Conservation (phyloP, 2,329 filamentous ascomycete species). For the Cercospora canescens region DNA sequence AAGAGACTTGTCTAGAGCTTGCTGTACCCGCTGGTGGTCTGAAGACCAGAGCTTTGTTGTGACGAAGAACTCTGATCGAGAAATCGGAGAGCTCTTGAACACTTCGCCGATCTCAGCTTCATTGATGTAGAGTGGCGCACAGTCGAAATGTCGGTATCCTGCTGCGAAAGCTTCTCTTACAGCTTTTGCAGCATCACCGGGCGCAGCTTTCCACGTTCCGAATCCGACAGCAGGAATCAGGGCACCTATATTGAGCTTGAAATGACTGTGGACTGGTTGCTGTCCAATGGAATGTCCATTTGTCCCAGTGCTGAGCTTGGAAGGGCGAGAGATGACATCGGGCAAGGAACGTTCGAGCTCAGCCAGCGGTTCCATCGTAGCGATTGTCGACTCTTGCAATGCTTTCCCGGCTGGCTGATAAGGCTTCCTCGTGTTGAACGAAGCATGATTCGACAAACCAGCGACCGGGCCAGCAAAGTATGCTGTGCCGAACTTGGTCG, state of each 20-base stretch:
- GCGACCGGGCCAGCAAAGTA: slow-evolving; percentile 62
- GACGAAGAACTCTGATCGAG: slow-evolving; percentile 31
- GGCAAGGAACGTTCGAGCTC: too few species aligned
- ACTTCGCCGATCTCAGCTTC: slow-evolving; percentile 30
- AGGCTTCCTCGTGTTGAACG: slow-evolving; percentile 61
- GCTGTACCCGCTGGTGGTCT: slow-evolving; percentile 42
- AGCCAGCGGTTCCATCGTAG: too few species aligned
- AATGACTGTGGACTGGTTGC: slow-evolving; percentile 15
- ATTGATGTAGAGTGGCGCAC: slow-evolving; percentile 37
- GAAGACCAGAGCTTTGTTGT: slow-evolving; percentile 64
- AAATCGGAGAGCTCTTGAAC: slow-evolving; percentile 24
- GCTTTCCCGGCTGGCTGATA: too few species aligned
- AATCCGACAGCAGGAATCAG: slow-evolving; percentile 41
- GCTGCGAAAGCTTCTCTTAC: slow-evolving; percentile 21
- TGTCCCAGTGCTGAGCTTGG: too few species aligned
- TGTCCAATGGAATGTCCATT: not conserved
- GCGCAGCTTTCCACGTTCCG: slow-evolving; percentile 41
- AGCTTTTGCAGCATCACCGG: slow-evolving; percentile 31
- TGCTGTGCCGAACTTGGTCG: slow-evolving; percentile 65
- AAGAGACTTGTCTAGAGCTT: slow-evolving; percentile 64
- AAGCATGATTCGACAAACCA: slow-evolving; percentile 58
- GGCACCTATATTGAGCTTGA: slow-evolving; percentile 32
- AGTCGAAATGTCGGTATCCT: slow-evolving; percentile 30
- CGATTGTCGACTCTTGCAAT: too few species aligned
- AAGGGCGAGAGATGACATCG: too few species aligned